These are phyloP conservation scores for Peziza echinospora DNA, from an alignment of 495 filamentous ascomycete genomes.

Conservation along the genomic window DNA sequence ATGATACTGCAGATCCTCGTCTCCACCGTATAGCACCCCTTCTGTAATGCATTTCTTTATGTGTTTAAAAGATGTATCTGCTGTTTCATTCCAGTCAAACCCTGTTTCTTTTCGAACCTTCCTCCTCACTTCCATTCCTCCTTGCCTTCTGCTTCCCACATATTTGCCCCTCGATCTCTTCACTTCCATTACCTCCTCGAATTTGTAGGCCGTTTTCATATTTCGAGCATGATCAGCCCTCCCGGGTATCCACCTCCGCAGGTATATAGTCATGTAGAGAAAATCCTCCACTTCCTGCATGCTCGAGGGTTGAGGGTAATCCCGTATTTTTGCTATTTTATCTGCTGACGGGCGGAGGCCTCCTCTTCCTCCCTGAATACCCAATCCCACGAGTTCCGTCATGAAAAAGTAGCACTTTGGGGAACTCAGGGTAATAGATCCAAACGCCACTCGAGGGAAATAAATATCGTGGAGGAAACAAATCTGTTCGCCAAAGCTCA, in stretches of 20 bases:
- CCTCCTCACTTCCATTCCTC: neutral
- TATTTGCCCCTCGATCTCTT: neutral
- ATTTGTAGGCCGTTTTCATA: neutral
- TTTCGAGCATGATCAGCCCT: neutral
- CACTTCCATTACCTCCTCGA: neutral
- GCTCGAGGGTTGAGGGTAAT: neutral
- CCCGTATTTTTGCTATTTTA: neutral
- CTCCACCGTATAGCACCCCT: neutral
- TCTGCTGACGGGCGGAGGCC: neutral
- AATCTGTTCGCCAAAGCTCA: neutral
- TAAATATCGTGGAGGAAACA: neutral
- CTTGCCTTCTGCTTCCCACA: neutral
- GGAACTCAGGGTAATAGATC: neutral
- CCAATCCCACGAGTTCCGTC: neutral
- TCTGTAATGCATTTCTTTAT: neutral
- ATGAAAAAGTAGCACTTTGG: neutral
- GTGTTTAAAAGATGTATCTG: neutral
- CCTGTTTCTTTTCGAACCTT: too few relatives aligned
- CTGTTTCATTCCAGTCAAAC: too few relatives aligned
- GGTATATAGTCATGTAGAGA: too few relatives aligned
- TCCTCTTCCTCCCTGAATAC: neutral
- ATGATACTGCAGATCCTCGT: neutral
- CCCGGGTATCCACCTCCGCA: neutral
- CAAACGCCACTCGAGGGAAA: neutral
- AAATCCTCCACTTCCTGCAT: neutral